Conservation (phyloP, 331 rosid species). For the Prunus yedoensis region DNA sequence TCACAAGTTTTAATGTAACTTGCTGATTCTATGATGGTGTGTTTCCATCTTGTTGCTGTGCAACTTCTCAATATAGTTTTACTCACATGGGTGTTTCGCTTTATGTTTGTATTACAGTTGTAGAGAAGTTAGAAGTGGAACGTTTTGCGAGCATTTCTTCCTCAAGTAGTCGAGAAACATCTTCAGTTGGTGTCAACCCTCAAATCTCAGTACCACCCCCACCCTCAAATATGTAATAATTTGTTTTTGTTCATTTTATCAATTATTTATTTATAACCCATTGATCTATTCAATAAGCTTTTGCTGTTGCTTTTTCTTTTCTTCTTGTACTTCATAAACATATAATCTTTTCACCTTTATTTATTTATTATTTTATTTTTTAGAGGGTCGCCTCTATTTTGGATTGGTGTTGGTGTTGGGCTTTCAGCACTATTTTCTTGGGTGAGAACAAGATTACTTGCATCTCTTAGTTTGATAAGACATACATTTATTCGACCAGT, state of each 20-base stretch:
- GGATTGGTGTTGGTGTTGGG: slow-evolving; percentile 97
- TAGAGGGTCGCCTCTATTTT: slow-evolving; percentile 93
- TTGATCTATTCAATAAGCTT: not conserved
- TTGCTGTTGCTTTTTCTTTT: not conserved
- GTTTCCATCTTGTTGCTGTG: not conserved
- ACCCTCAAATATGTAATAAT: slow-evolving; percentile 62
- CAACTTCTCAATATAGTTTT: not conserved
- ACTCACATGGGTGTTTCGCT: not conserved
- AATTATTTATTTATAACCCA: not conserved
- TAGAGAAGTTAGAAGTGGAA: slow-evolving; percentile 31
- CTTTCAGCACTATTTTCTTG: slow-evolving; percentile 81
- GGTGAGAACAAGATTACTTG: slow-evolving; percentile 56
- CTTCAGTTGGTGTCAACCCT: slow-evolving; percentile 83
- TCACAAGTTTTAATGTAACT: not conserved
- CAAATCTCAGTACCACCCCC: slow-evolving; percentile 61
- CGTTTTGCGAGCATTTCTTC: slow-evolving; percentile 81
- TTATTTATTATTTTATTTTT: slow-evolving; percentile 13
- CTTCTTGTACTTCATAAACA: slow-evolving; percentile 1
- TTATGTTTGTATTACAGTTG: not conserved
- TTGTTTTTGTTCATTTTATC: slow-evolving; percentile 2
- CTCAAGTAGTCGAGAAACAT: slow-evolving; percentile 54
- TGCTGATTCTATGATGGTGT: not conserved
- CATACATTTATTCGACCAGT: not conserved
- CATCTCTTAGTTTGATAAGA: slow-evolving; percentile 10
- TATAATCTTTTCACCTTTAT: not conserved